A percentile compares a stretch with the other conserved stretches of the same genome.
Conservation (phyloP, 2,329 filamentous ascomycete genomes). For the Verticillium alfalfae region DNA sequence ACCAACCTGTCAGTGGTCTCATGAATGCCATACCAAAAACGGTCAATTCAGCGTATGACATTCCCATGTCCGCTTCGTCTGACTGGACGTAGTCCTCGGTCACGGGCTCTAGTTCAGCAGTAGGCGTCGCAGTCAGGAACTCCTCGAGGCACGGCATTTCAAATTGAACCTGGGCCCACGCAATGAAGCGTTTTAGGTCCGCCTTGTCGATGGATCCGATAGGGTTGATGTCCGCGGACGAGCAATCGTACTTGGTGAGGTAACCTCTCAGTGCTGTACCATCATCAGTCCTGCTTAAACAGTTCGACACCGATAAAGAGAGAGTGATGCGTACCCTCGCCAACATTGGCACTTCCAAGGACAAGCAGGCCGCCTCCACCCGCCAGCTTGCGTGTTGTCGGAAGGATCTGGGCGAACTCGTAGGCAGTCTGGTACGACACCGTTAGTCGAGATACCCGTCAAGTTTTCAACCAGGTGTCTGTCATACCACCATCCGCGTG, state of each 20-base stretch:
- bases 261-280: conserved; percentile 33
- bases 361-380: conserved; percentile 58
- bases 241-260: conserved; percentile 67
- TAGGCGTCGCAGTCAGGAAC: conserved; percentile 60
- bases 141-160: conserved; percentile 57
- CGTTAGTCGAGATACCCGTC: background rate
- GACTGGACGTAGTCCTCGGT: conserved; percentile 51
- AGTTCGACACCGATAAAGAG: background rate
- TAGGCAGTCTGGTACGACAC: conserved; percentile 33
- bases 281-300: conserved; percentile 5
- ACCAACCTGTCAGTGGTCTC: background rate
- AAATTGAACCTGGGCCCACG: conserved; percentile 55
- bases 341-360: conserved; percentile 63
- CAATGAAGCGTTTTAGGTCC: conserved; percentile 67
- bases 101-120: conserved; percentile 61
- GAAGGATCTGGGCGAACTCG: conserved; percentile 55
- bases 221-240: conserved; percentile 43
- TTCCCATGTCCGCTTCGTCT: conserved; percentile 47
- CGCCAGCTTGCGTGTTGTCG: conserved; percentile 50
- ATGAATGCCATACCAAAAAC: background rate
- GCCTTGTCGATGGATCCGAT: conserved; percentile 58
- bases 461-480: background rate
- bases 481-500: background rate
- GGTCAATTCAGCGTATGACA: conserved; percentile 42
- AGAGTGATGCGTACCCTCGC: conserved; percentile 16